phyloP scores from a whole-genome alignment of 257 asterid species.

The Solanum pennellii region DNA sequence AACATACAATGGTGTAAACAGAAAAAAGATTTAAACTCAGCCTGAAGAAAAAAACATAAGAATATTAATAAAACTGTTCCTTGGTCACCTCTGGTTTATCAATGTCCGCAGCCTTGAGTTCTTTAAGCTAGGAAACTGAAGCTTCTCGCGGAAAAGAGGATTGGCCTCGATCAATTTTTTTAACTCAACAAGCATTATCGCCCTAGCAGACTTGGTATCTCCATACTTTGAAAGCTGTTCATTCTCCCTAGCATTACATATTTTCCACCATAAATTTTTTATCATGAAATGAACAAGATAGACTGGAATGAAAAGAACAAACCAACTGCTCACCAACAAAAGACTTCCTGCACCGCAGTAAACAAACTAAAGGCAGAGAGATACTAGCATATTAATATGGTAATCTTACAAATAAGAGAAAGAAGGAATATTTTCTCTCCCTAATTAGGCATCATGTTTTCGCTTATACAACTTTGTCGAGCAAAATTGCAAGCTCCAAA shows the following conservation, averaged over 20 bases:
- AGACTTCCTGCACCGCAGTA: background rate
- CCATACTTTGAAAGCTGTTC: slow-evolving; percentile 38
- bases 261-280: background rate
- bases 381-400: background rate
- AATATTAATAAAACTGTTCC: background rate
- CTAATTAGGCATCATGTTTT: background rate
- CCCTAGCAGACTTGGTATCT: slow-evolving; percentile 47
- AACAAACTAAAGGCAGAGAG: background rate
- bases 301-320: background rate
- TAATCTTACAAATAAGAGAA: background rate
- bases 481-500: background rate
- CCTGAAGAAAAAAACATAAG: background rate
- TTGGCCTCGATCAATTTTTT: slow-evolving; percentile 43
- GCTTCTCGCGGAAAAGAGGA: slow-evolving; percentile 54
- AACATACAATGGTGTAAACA: background rate
- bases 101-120: slow-evolving; percentile 44
- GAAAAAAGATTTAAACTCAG: background rate
- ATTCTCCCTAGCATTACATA: slow-evolving; percentile 37
- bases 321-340: background rate
- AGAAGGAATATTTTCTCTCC: background rate
- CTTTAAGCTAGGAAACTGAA: slow-evolving; percentile 39
- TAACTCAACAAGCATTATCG: slow-evolving; percentile 33
- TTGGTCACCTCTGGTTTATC: slow-evolving; percentile 47
- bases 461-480: background rate
- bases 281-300: slow-evolving; percentile 1